phyloP scores from a whole-genome alignment of 257 asterid species.

The Ophiorrhiza pumila region DNA sequence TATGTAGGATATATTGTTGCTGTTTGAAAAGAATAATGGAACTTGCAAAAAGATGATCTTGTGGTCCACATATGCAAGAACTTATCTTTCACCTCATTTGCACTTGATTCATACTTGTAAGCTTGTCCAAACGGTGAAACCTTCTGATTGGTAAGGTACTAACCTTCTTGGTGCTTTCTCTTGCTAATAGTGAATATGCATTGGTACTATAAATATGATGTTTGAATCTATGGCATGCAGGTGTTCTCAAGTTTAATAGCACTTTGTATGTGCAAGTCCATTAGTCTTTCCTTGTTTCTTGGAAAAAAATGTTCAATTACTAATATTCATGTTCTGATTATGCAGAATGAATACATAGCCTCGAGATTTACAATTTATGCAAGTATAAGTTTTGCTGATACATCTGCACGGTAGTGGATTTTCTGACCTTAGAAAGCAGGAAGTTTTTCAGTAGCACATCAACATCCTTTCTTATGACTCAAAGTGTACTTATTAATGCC shows the following conservation, averaged over 20 bases:
- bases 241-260: not conserved
- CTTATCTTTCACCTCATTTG: too few species aligned
- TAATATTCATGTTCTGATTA: not conserved
- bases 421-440: slow-evolving; percentile 1
- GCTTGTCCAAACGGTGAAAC: not conserved
- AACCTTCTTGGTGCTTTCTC: not conserved
- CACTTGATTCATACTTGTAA: not conserved
- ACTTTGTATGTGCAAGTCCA: not conserved
- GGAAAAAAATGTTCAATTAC: not conserved
- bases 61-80: not conserved
- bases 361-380: not conserved
- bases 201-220: not conserved
- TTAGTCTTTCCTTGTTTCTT: not conserved
- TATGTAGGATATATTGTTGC: too few species aligned
- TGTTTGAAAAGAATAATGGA: too few species aligned
- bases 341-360: slow-evolving; percentile 3
- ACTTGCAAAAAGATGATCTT: too few species aligned
- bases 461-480: not conserved
- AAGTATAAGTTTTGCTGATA: not conserved
- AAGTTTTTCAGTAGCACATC: not conserved
- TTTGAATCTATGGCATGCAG: not conserved
- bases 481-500: not conserved
- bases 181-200: not conserved
- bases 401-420: not conserved
- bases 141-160: not conserved